These are phyloP conservation scores for Parafenestella ontariensis DNA, from an alignment of 2,329 filamentous ascomycete genomes.

Conservation along the genomic window DNA sequence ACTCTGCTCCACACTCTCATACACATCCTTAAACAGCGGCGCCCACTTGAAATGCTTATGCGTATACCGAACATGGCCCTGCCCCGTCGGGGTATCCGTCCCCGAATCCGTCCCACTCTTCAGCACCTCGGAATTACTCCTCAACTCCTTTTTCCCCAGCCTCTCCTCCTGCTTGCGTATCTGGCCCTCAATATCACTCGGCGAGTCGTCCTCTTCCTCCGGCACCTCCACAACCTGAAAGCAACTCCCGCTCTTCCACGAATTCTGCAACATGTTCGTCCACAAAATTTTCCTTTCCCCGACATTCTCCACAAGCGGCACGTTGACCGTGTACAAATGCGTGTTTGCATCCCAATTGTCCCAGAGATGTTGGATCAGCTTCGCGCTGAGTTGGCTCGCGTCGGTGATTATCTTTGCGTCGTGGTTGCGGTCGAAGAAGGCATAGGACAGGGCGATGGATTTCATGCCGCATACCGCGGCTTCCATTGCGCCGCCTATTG, in stretches of 20 bases:
- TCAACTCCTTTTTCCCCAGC: slow-evolving; percentile 53
- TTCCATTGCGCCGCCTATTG: slow-evolving; percentile 59
- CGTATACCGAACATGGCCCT: slow-evolving; percentile 60
- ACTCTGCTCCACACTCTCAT: slow-evolving; percentile 81
- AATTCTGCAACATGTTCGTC: slow-evolving; percentile 88
- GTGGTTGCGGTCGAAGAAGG: slow-evolving; percentile 86
- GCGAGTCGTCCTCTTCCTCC: slow-evolving; percentile 64
- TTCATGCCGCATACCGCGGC: slow-evolving; percentile 55
- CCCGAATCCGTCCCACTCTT: slow-evolving; percentile 30
- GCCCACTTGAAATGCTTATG: slow-evolving; percentile 97
- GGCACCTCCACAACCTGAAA: slow-evolving; percentile 80
- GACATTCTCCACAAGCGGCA: slow-evolving; percentile 81
- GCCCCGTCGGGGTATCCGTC: slow-evolving; percentile 35
- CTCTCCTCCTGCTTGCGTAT: slow-evolving; percentile 70
- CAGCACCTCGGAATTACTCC: slow-evolving; percentile 15
- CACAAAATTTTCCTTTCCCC: slow-evolving; percentile 76
- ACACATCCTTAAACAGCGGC: slow-evolving; percentile 85
- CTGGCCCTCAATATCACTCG: slow-evolving; percentile 73
- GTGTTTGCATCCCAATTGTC: slow-evolving; percentile 74
- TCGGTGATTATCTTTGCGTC: slow-evolving; percentile 80
- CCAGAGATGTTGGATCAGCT: slow-evolving; percentile 79
- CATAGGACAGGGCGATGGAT: slow-evolving; percentile 85
- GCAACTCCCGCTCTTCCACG: slow-evolving; percentile 83
- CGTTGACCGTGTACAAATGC: slow-evolving; percentile 90
- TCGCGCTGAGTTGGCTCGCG: slow-evolving; percentile 75